Evolutionary conservation across 106 monocot species (phyloP).

Genomic region (Xerophyta viscosa): DNA sequence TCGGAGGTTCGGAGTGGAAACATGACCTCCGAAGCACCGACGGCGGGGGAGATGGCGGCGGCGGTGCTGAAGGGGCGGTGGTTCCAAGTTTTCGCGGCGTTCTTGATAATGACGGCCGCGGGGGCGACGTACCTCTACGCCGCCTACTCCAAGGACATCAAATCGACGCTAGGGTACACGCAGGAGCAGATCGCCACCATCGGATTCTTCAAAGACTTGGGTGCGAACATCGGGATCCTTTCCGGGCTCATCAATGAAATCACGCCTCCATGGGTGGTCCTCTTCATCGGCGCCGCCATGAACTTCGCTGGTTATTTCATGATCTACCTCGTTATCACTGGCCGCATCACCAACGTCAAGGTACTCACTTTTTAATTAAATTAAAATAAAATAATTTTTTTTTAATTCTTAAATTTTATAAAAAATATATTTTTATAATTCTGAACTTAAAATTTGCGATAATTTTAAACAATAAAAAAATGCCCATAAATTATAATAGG

Average conservation of each 20-base stretch:
- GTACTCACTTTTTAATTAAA: no score
- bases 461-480: no score
- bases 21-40: no score
- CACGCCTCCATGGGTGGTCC: constrained; percentile 10
- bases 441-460: no score
- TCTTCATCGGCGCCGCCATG: constrained; percentile 14
- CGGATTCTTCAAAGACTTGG: constrained; percentile 20
- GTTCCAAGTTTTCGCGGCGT: constrained; percentile 15
- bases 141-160: constrained; percentile 15
- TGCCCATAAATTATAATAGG: no score
- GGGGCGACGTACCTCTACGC: constrained; percentile 15
- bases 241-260: constrained; percentile 13
- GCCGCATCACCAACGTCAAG: not conserved
- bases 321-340: constrained; percentile 10
- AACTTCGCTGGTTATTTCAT: constrained; percentile 12
- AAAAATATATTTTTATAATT: no score
- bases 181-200: constrained; percentile 13
- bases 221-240: constrained; percentile 13
- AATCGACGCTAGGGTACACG: constrained; percentile 9
- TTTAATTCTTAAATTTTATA: no score
- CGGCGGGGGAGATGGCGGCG: not conserved
- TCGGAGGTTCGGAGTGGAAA: no score
- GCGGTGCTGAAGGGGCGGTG: constrained; percentile 1
- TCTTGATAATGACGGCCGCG: constrained; percentile 13
- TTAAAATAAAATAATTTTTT: no score